phyloP scores from a whole-genome alignment of 495 filamentous ascomycete species.

The Bombardia bombarda region DNA sequence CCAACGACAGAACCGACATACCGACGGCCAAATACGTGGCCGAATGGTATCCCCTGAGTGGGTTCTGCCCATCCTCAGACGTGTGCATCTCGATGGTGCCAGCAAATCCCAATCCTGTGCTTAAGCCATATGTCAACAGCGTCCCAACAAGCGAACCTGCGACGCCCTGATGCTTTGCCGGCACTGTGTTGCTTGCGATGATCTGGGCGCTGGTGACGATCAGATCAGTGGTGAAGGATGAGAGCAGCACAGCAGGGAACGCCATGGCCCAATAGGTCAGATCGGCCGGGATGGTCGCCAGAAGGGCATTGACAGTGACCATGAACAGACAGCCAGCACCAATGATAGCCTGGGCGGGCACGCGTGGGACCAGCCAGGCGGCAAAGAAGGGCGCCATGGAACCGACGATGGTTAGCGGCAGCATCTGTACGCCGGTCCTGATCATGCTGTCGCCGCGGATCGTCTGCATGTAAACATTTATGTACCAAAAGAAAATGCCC shows the following conservation, averaged over 20 bases:
- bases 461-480: constrained; percentile 24
- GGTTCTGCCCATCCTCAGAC: constrained; percentile 17
- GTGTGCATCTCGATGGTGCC: constrained; percentile 36
- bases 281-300: constrained; percentile 41
- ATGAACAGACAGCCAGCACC: constrained; percentile 36
- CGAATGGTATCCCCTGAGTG: constrained; percentile 6
- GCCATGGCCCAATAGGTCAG: constrained; percentile 45
- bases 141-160: constrained; percentile 42
- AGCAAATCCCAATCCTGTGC: constrained; percentile 43
- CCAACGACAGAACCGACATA: not conserved
- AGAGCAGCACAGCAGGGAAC: constrained; percentile 42
- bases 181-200: constrained; percentile 46
- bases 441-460: constrained; percentile 38
- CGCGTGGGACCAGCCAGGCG: constrained; percentile 39
- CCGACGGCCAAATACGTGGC: constrained; percentile 4
- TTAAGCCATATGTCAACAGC: constrained; percentile 38
- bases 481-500: constrained; percentile 21
- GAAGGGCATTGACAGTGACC: constrained; percentile 28
- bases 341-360: constrained; percentile 39
- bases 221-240: constrained; percentile 41
- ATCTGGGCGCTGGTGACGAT: constrained; percentile 45
- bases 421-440: constrained; percentile 36
- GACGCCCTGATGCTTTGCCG: constrained; percentile 40
- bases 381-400: constrained; percentile 27
- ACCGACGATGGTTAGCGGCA: constrained; percentile 35